phyloP scores from a whole-genome alignment of 2,329 filamentous ascomycete species.

The Plenodomus tracheiphilus region DNA sequence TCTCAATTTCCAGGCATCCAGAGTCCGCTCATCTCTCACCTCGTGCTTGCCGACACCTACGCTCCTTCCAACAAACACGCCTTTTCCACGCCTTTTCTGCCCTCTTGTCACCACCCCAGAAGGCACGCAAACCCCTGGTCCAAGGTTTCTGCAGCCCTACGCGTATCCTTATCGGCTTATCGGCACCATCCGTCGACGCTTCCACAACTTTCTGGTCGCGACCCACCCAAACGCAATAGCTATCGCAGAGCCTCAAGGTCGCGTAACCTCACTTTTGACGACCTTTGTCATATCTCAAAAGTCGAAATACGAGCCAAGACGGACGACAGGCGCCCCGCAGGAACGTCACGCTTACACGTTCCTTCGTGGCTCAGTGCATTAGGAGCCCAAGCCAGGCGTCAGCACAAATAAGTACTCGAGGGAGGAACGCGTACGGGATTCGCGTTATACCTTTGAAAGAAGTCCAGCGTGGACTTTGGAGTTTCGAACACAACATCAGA shows the following conservation, averaged over 20 bases:
- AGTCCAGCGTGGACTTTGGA: neutral
- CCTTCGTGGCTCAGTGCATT: slow-evolving; percentile 7
- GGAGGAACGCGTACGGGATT: slow-evolving; percentile 14
- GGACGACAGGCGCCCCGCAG: neutral
- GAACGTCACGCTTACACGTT: slow-evolving; percentile 5
- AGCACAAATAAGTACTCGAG: slow-evolving; percentile 3
- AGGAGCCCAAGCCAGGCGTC: slow-evolving; percentile 5
- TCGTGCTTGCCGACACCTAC: slow-evolving; percentile 7
- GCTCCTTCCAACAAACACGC: slow-evolving; percentile 5
- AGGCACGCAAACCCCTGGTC: neutral
- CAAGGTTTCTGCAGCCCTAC: slow-evolving; percentile 7
- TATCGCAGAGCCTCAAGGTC: slow-evolving; percentile 1
- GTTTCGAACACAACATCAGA: neutral
- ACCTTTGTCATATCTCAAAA: neutral
- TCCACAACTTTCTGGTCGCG: slow-evolving; percentile 29
- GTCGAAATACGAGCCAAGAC: neutral
- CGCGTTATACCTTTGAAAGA: neutral
- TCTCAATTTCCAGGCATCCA: slow-evolving; percentile 14
- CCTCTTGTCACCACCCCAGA: neutral
- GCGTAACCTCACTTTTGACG: slow-evolving; percentile 1
- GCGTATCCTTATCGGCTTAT: slow-evolving; percentile 44
- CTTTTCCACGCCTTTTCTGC: neutral
- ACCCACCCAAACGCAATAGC: slow-evolving; percentile 13
- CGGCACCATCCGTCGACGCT: slow-evolving; percentile 18
- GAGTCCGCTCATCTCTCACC: slow-evolving; percentile 1